phyloP scores from a whole-genome alignment of 306 rosid species.

The Vicia sativa region DNA sequence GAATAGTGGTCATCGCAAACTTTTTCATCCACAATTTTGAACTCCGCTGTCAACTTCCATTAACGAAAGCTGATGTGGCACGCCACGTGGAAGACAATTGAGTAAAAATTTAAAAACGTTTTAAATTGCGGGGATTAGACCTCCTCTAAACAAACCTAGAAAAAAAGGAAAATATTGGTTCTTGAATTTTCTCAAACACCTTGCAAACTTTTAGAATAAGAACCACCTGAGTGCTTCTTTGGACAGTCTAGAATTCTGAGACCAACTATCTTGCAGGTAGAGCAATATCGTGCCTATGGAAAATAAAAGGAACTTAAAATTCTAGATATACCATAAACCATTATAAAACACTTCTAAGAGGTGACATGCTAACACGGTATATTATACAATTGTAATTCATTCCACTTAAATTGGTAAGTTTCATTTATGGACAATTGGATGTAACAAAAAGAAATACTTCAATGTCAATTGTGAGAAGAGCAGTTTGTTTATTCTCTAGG shows the following conservation, averaged over 20 bases:
- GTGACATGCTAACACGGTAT: background rate
- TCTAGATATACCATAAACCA: constrained; percentile 1
- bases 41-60: too few relatives aligned
- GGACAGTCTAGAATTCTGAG: constrained; percentile 83
- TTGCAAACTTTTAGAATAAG: constrained; percentile 40
- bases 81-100: too few relatives aligned
- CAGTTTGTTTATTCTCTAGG: constrained; percentile 19
- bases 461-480: background rate
- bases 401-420: background rate
- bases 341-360: background rate
- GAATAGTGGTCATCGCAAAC: too few relatives aligned
- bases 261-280: constrained; percentile 72
- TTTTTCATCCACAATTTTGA: too few relatives aligned
- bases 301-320: background rate
- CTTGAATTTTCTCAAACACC: too few relatives aligned
- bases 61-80: too few relatives aligned
- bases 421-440: background rate
- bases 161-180: too few relatives aligned
- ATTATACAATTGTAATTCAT: too few relatives aligned
- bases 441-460: too few relatives aligned
- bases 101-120: too few relatives aligned
- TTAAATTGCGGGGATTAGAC: too few relatives aligned
- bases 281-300: constrained; percentile 67
- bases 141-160: too few relatives aligned
- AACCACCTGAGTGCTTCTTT: constrained; percentile 48